These are phyloP conservation scores for Ustilago trichophora DNA, from an alignment of 1,284 basidiomycete species.

Conservation along the genomic window DNA sequence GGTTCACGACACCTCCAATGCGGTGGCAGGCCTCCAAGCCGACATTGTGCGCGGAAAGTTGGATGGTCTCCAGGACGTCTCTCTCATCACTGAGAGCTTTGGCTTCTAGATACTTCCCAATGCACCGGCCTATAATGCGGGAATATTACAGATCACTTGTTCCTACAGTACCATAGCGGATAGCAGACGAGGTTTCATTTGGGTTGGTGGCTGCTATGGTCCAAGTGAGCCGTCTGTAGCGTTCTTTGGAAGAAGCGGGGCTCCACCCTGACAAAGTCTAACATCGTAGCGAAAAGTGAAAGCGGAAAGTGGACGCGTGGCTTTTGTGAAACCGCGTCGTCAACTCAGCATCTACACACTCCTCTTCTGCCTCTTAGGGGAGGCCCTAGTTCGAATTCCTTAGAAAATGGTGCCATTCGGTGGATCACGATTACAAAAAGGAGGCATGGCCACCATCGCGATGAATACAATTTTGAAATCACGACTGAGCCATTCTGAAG, in stretches of 20 bases:
- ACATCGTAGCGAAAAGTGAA: background rate
- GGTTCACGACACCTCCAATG: constrained; percentile 41
- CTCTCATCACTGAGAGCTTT: constrained; percentile 42
- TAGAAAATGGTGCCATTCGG: no score
- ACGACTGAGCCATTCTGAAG: constrained; percentile 23
- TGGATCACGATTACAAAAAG: background rate
- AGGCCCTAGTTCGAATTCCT: no score
- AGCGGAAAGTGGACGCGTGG: constrained; percentile 2
- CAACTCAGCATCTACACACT: constrained; percentile 9
- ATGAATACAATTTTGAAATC: constrained; percentile 10
- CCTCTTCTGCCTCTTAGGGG: no score
- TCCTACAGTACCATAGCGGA: no score
- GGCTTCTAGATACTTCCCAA: constrained; percentile 17
- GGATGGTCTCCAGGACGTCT: constrained; percentile 7
- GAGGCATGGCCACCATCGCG: background rate
- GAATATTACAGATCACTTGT: no score
- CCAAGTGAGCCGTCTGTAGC: no score
- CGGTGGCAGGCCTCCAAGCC: constrained; percentile 22
- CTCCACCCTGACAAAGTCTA: no score
- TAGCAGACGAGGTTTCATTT: no score
- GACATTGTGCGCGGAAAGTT: constrained; percentile 29
- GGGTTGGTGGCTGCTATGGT: no score
- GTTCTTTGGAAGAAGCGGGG: background rate
- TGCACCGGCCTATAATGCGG: no score
- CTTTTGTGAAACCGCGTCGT: constrained; percentile 18